These are phyloP conservation scores for Blastobotrys americana DNA, from an alignment of 805 yeast species.

Conservation along the genomic window DNA sequence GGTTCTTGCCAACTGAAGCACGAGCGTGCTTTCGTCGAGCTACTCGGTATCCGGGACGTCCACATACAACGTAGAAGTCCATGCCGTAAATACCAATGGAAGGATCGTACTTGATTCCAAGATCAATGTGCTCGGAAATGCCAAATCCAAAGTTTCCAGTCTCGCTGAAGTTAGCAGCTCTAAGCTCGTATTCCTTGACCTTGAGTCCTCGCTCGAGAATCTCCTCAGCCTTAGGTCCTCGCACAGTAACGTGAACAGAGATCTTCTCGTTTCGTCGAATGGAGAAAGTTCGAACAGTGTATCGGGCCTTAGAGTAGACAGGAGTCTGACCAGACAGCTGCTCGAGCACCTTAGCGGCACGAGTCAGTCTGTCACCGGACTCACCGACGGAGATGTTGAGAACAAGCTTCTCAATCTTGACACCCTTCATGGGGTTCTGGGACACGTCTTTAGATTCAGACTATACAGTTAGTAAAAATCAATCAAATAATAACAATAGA, in stretches of 20 bases:
- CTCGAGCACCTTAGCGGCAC: conserved; percentile 99
- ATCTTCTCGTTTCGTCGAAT: conserved; percentile 99
- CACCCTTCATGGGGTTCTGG: conserved; percentile 92
- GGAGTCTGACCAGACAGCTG: conserved; percentile 99
- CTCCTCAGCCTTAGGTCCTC: conserved; percentile 99
- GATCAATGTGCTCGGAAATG: conserved; percentile 98
- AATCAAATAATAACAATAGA: no score
- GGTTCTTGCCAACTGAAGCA: conserved; percentile 83
- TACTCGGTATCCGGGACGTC: conserved; percentile 98
- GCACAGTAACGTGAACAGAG: conserved; percentile 97
- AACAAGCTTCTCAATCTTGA: conserved; percentile 98
- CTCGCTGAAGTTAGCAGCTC: conserved; percentile 88
- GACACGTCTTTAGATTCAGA: conserved; percentile 27
- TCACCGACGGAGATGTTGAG: conserved; percentile 99
- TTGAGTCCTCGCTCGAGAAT: conserved; percentile 99
- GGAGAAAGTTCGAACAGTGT: conserved; percentile 99
- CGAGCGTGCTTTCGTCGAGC: conserved; percentile 89
- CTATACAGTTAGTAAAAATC: conserved; percentile 15
- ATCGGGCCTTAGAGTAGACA: conserved; percentile 99
- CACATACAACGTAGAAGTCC: conserved; percentile 98
- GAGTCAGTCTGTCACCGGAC: conserved; percentile 99
- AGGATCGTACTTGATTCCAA: conserved; percentile 99
- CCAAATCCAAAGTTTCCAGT: conserved; percentile 99
- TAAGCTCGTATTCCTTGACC: conserved; percentile 98
- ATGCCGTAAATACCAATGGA: conserved; percentile 99